A percentile compares a stretch with the other conserved stretches of the same genome.
phyloP scores from a whole-genome alignment of 1,139 yeast genomes.

The Taphrina pruni region DNA sequence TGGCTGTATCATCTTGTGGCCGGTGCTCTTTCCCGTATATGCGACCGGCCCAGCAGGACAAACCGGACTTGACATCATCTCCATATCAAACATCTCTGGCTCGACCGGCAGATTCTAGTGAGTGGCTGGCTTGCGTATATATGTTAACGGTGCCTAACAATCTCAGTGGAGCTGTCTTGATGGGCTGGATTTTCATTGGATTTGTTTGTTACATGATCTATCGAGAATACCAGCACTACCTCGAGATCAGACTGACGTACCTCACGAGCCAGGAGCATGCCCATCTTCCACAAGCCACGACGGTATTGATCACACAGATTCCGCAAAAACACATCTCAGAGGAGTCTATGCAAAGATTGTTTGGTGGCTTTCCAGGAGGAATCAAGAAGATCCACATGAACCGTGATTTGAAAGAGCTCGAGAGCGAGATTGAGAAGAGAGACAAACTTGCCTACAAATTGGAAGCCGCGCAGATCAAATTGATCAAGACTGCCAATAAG shows the following conservation, averaged over 20 bases:
- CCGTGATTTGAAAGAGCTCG: slow-evolving; percentile 67
- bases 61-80: slow-evolving; percentile 74
- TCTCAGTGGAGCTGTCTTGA: slow-evolving; percentile 65
- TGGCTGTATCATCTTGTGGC: slow-evolving; percentile 72
- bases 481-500: slow-evolving; percentile 67
- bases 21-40: slow-evolving; percentile 83
- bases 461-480: slow-evolving; percentile 71
- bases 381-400: slow-evolving; percentile 71
- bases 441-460: slow-evolving; percentile 65
- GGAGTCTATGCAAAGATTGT: slow-evolving; percentile 63
- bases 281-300: slow-evolving; percentile 72
- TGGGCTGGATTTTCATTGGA: slow-evolving; percentile 81
- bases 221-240: slow-evolving; percentile 80
- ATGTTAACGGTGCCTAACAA: slow-evolving; percentile 50
- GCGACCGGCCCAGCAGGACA: slow-evolving; percentile 74
- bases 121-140: slow-evolving; percentile 51
- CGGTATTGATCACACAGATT: slow-evolving; percentile 78
- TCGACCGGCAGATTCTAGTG: slow-evolving; percentile 35
- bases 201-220: slow-evolving; percentile 71
- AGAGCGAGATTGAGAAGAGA: slow-evolving; percentile 65
- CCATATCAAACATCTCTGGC: slow-evolving; percentile 66
- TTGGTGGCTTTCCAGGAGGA: slow-evolving; percentile 62
- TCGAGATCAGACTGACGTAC: slow-evolving; percentile 79
- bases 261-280: slow-evolving; percentile 79
- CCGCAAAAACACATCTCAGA: slow-evolving; percentile 71